Percentiles rank a stretch among this genome's conserved stretches.
phyloP scores from a whole-genome alignment of 176 grass and related monocot genomes.

The Oryza nivara region DNA sequence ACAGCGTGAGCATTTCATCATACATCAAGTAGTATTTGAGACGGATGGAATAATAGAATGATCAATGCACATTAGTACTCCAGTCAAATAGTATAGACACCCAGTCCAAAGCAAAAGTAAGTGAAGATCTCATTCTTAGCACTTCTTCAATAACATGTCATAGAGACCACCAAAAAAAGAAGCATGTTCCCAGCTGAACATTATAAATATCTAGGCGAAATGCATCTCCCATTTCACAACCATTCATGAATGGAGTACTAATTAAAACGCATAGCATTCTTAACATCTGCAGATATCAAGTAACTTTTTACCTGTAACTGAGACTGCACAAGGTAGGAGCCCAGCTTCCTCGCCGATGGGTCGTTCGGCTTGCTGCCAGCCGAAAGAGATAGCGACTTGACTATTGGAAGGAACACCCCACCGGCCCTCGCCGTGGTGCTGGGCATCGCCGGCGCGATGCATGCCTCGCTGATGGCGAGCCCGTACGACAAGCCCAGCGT shows the following conservation, averaged over 20 bases:
- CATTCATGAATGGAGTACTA: neutral
- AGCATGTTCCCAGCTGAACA: too few relatives aligned
- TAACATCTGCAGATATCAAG: neutral
- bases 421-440: slow-evolving; percentile 94
- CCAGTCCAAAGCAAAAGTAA: neutral
- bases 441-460: slow-evolving; percentile 93
- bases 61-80: neutral
- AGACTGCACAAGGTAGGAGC: slow-evolving; percentile 84
- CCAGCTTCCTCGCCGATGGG: slow-evolving; percentile 69
- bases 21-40: neutral
- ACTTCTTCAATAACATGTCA: too few relatives aligned
- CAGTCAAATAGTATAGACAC: neutral
- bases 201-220: neutral
- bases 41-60: neutral
- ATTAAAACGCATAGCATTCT: neutral
- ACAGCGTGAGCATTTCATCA: neutral
- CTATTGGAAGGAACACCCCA: slow-evolving; percentile 87
- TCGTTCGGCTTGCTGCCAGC: slow-evolving; percentile 79
- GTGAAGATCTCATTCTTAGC: neutral
- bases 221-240: neutral
- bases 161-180: too few relatives aligned
- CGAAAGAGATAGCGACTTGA: slow-evolving; percentile 84
- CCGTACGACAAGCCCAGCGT: slow-evolving; percentile 87
- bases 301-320: slow-evolving; percentile 73
- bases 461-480: slow-evolving; percentile 84